Conservation (phyloP, 1,284 basidiomycete genomes). For the Exobasidium cylindrosporum region DNA sequence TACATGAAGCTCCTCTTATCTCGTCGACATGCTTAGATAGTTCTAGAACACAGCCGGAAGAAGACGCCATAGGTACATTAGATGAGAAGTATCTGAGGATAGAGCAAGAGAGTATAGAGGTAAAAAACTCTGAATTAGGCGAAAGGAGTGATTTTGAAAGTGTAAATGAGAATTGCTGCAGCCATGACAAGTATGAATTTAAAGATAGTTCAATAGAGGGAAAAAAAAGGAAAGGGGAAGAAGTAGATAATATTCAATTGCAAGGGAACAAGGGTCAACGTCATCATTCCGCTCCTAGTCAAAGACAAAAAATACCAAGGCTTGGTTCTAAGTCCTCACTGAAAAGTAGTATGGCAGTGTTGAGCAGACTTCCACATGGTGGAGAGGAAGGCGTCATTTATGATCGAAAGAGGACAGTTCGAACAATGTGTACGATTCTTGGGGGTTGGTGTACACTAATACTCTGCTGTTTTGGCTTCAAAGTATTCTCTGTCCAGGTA, state of each 20-base stretch:
- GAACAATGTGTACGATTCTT: not conserved
- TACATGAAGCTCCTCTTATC: not conserved
- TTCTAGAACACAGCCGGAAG: not conserved
- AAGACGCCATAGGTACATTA: not conserved
- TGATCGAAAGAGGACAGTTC: not conserved
- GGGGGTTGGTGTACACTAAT: constrained; percentile 1
- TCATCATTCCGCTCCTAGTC: not conserved
- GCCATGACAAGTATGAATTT: too few relatives aligned
- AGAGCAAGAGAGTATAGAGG: not conserved
- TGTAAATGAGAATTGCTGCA: too few relatives aligned
- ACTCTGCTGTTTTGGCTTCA: constrained; percentile 1
- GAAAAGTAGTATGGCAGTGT: not conserved
- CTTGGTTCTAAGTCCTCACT: not conserved
- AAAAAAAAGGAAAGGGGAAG: too few relatives aligned
- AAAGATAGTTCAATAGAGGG: too few relatives aligned
- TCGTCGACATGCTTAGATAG: too few relatives aligned
- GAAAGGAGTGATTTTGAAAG: too few relatives aligned
- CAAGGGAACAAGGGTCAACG: not conserved
- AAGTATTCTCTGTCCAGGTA: not conserved
- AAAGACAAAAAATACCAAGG: not conserved
- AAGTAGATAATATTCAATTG: not conserved
- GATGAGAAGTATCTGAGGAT: not conserved
- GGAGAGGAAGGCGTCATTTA: constrained; percentile 1
- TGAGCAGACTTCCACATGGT: not conserved
- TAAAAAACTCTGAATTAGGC: too few relatives aligned